These are phyloP conservation scores for Cicer judaicum DNA, from an alignment of 306 rosid species.

Conservation along the genomic window DNA sequence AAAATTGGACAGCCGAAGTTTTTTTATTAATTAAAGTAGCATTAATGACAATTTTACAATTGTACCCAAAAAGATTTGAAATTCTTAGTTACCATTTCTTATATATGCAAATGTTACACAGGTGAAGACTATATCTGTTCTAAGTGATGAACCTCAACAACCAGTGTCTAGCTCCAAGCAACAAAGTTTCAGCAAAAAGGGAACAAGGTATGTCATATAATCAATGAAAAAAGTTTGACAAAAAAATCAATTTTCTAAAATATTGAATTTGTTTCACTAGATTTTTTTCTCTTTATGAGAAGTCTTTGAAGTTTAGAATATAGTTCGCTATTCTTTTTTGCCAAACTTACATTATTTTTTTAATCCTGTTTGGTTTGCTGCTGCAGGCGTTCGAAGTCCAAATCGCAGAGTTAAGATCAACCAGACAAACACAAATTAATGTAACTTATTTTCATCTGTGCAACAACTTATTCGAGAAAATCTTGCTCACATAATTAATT, in stretches of 20 bases:
- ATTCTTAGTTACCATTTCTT: conserved; percentile 26
- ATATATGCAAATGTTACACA: conserved; percentile 43
- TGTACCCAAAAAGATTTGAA: neutral
- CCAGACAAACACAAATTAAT: neutral
- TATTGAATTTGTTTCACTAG: conserved; percentile 1
- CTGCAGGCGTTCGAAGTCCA: conserved; percentile 60
- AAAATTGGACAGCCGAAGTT: too few relatives aligned
- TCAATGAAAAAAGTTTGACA: neutral
- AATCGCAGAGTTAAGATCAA: conserved; percentile 60
- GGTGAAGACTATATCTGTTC: conserved; percentile 65
- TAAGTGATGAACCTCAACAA: conserved; percentile 55
- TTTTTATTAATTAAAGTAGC: too few relatives aligned
- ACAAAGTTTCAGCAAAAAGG: conserved; percentile 41
- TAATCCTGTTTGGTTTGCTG: conserved; percentile 14
- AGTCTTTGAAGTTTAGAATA: neutral
- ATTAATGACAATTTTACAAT: too few relatives aligned
- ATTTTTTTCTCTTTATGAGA: neutral
- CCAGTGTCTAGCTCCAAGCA: conserved; percentile 50
- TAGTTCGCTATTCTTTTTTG: neutral
- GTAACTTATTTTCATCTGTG: conserved; percentile 2
- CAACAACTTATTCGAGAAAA: conserved; percentile 18
- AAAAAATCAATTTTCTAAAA: conserved; percentile 20
- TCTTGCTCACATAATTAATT: neutral
- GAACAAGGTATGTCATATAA: conserved; percentile 53
- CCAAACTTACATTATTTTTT: conserved; percentile 27